Evolutionary conservation across 2,329 filamentous ascomycete species (phyloP).

Genomic region (Plenodomus tracheiphilus): DNA sequence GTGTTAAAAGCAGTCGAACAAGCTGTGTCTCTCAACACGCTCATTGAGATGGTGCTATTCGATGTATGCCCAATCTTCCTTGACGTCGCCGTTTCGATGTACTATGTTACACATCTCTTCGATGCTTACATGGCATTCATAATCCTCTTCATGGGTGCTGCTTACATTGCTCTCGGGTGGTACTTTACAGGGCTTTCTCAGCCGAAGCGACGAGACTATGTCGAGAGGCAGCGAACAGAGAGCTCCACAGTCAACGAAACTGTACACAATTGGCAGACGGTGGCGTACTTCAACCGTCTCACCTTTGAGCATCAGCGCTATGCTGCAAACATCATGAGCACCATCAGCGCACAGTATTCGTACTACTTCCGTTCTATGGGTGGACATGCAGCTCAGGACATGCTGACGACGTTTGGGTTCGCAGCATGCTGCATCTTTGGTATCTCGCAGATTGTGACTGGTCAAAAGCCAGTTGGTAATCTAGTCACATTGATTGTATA

Average conservation of each 20-base stretch:
- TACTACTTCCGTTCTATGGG: constrained; percentile 38
- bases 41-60: constrained; percentile 64
- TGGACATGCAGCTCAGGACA: constrained; percentile 48
- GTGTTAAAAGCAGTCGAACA: constrained; percentile 68
- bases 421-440: constrained; percentile 57
- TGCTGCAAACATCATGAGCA: constrained; percentile 42
- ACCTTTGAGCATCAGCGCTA: constrained; percentile 59
- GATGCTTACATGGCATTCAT: constrained; percentile 56
- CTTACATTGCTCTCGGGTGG: constrained; percentile 58
- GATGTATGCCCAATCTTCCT: constrained; percentile 63
- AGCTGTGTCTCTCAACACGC: constrained; percentile 61
- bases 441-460: constrained; percentile 56
- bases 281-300: constrained; percentile 62
- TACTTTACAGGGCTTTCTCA: constrained; percentile 49
- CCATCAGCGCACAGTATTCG: constrained; percentile 39
- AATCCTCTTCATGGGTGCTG: constrained; percentile 41
- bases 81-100: constrained; percentile 64
- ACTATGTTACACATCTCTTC: constrained; percentile 64
- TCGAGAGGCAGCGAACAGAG: constrained; percentile 53
- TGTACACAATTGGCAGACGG: constrained; percentile 63
- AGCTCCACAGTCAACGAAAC: constrained; percentile 61
- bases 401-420: constrained; percentile 55
- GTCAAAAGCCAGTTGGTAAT: constrained; percentile 57
- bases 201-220: constrained; percentile 46
- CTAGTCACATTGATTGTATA: constrained; percentile 69